These are phyloP conservation scores for Anthostomella pinea DNA, from an alignment of 2,329 filamentous ascomycete species.

Conservation along the genomic window DNA sequence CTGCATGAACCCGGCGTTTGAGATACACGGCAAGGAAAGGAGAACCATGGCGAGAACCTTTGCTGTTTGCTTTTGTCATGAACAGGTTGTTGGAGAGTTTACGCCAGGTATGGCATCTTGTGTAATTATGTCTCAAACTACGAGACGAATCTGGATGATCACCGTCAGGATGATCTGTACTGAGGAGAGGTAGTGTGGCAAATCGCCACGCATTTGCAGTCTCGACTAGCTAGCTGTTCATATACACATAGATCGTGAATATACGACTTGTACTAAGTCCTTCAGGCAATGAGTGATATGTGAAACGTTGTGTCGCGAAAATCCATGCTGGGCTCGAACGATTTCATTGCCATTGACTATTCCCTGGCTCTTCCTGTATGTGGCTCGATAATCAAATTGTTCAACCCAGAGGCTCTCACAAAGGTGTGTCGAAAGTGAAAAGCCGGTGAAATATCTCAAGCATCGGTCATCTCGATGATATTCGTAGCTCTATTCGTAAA, in stretches of 20 bases:
- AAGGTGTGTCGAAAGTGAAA: too few species aligned
- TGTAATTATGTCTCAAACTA: conserved; percentile 17
- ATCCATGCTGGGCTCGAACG: too few species aligned
- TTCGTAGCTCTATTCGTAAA: too few species aligned
- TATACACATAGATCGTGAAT: conserved; percentile 18
- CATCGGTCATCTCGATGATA: too few species aligned
- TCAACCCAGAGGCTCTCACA: too few species aligned
- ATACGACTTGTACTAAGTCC: too few species aligned
- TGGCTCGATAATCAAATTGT: too few species aligned
- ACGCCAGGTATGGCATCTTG: conserved; percentile 18
- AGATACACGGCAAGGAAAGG: conserved; percentile 21
- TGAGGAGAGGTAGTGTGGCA: neutral
- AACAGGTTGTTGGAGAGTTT: conserved; percentile 14
- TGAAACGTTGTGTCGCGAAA: too few species aligned
- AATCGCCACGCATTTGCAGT: neutral
- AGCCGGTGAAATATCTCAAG: too few species aligned
- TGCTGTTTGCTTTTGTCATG: conserved; percentile 17
- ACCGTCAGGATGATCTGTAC: conserved; percentile 7
- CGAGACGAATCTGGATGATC: conserved; percentile 7
- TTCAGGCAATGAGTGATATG: too few species aligned
- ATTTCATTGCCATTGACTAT: too few species aligned
- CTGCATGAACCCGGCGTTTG: conserved; percentile 30
- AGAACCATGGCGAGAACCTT: conserved; percentile 19
- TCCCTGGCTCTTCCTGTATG: too few species aligned
- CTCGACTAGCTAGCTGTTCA: conserved; percentile 4